These are phyloP conservation scores for Xylaria sp. DNA, from an alignment of 2,329 filamentous ascomycete species.

Conservation along the genomic window DNA sequence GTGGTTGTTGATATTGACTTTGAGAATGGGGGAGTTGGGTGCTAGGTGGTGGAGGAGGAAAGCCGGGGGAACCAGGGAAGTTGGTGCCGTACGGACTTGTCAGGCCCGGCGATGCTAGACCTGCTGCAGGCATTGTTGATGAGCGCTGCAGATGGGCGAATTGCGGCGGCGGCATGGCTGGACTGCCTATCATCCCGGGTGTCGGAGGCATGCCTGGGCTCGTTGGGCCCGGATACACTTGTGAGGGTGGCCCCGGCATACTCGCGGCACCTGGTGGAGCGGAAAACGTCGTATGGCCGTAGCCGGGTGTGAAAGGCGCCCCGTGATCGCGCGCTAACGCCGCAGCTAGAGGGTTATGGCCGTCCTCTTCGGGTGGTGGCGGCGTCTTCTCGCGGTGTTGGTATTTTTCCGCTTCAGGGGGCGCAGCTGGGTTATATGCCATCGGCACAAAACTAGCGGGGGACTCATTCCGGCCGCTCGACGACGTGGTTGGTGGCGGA, in stretches of 20 bases:
- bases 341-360: conserved; percentile 67
- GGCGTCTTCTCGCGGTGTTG: conserved; percentile 82
- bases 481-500: conserved; percentile 54
- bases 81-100: conserved; percentile 57
- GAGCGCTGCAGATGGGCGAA: conserved; percentile 59
- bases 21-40: neutral
- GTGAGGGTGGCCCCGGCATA: conserved; percentile 54
- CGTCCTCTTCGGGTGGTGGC: conserved; percentile 72
- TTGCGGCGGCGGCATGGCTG: conserved; percentile 57
- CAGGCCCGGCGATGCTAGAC: conserved; percentile 55
- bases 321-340: conserved; percentile 68
- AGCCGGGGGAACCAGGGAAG: conserved; percentile 59
- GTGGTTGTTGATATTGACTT: too few relatives aligned
- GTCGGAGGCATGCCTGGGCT: conserved; percentile 46
- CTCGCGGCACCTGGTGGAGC: conserved; percentile 53
- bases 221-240: conserved; percentile 37
- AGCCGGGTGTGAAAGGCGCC: conserved; percentile 62
- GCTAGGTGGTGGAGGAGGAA: conserved; percentile 50
- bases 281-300: conserved; percentile 56
- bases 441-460: conserved; percentile 68
- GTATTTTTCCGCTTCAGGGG: conserved; percentile 77
- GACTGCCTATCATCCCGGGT: conserved; percentile 51
- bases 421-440: conserved; percentile 83
- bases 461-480: conserved; percentile 48
- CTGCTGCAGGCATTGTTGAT: conserved; percentile 60